Conservation (phyloP, 331 rosid species). For the Acacia concinna region DNA sequence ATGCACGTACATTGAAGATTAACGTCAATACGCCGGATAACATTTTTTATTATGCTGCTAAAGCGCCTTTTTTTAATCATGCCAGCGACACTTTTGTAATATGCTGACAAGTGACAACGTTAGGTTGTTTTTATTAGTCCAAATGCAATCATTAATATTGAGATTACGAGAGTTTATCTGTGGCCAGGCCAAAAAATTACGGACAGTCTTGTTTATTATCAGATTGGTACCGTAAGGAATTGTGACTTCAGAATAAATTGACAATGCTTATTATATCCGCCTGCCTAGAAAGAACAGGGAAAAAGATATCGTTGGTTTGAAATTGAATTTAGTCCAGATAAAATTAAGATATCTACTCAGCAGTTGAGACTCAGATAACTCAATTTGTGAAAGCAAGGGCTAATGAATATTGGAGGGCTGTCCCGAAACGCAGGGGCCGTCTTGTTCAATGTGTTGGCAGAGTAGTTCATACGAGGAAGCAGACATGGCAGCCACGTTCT, state of each 20-base stretch:
- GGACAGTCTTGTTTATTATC: not conserved
- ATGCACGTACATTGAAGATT: not conserved
- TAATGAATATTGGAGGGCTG: not conserved
- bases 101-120: not conserved
- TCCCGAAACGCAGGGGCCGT: slow-evolving; percentile 26
- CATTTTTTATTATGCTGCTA: not conserved
- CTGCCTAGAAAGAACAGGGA: not conserved
- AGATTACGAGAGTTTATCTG: not conserved
- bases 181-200: not conserved
- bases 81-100: not conserved
- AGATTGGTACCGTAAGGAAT: not conserved
- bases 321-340: not conserved
- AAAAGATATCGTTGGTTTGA: not conserved
- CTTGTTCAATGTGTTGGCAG: slow-evolving; percentile 46
- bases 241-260: not conserved
- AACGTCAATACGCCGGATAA: not conserved
- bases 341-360: no score
- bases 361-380: not conserved
- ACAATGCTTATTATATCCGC: not conserved
- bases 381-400: not conserved
- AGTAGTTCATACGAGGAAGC: slow-evolving; percentile 60
- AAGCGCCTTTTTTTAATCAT: not conserved
- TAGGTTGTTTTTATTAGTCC: not conserved
- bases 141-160: not conserved
- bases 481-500: slow-evolving; percentile 51